Conservation (phyloP, 768 basidiomycete species). For the Kwoniella dejecticola region DNA sequence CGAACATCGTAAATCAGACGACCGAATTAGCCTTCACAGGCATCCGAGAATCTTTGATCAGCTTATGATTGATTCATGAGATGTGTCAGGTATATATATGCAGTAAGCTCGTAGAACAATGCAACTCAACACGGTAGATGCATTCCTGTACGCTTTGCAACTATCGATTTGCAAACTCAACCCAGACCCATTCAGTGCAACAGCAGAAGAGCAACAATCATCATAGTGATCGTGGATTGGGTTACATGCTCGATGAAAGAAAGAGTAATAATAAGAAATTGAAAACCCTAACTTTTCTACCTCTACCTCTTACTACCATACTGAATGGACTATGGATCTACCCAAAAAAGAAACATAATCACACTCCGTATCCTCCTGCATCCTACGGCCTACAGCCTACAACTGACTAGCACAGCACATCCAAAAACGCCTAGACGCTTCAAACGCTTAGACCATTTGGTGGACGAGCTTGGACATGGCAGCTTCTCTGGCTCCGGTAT, state of each 20-base stretch:
- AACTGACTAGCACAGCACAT: neutral
- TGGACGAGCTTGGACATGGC: conserved; percentile 98
- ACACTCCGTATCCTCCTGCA: neutral
- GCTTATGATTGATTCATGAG: too few species aligned
- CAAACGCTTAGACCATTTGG: conserved; percentile 56
- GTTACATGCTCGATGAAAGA: conserved; percentile 24
- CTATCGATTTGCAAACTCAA: too few species aligned
- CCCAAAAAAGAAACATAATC: neutral
- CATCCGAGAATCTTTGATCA: too few species aligned
- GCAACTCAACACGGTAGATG: too few species aligned
- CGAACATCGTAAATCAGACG: too few species aligned
- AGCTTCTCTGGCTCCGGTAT: conserved; percentile 93
- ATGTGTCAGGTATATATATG: too few species aligned
- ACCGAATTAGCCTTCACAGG: too few species aligned
- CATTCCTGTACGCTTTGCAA: too few species aligned
- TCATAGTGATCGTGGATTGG: conserved; percentile 24
- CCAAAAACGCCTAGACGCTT: neutral
- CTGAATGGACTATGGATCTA: neutral
- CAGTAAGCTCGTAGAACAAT: too few species aligned
- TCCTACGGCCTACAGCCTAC: neutral
- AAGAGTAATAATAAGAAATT: conserved; percentile 12
- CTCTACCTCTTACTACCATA: neutral
- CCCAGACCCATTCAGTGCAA: too few species aligned
- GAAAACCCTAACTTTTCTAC: conserved; percentile 5
- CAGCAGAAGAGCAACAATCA: too few species aligned